phyloP scores from a whole-genome alignment of 164 flowering plant species.

The Litsea cubeba region DNA sequence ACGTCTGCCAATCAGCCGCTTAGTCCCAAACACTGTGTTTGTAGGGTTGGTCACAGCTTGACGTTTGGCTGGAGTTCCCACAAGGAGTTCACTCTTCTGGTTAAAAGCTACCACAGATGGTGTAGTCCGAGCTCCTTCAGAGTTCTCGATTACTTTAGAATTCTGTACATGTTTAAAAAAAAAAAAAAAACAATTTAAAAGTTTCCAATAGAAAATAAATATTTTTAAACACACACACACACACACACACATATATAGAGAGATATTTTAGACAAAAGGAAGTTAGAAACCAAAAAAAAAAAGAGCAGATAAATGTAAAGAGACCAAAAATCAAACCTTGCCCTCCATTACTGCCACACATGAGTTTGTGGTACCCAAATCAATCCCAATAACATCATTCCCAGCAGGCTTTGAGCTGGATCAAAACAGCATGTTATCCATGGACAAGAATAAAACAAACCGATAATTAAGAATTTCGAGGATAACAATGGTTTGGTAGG shows the following conservation, averaged over 20 bases:
- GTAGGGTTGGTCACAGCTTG: constrained; percentile 72
- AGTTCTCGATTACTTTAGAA: constrained; percentile 61
- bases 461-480: neutral
- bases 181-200: neutral
- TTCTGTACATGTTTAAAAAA: constrained; percentile 23
- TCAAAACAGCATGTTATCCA: neutral
- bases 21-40: constrained; percentile 55
- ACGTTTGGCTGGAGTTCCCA: constrained; percentile 66
- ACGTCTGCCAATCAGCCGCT: constrained; percentile 59
- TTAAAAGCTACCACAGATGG: constrained; percentile 69
- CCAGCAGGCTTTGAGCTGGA: constrained; percentile 61
- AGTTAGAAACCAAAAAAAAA: neutral
- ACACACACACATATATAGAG: too few relatives aligned
- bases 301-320: neutral
- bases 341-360: constrained; percentile 88
- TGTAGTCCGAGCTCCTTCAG: constrained; percentile 68
- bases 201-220: neutral
- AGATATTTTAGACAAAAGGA: neutral
- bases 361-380: constrained; percentile 83
- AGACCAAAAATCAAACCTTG: constrained; percentile 36
- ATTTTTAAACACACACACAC: too few relatives aligned
- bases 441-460: neutral
- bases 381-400: constrained; percentile 75
- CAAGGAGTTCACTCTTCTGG: constrained; percentile 53
- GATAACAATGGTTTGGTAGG: neutral